A percentile compares a stretch with the other conserved stretches of the same genome.
Conservation (phyloP, 768 basidiomycete genomes). For the Thelephora ganbajun region DNA sequence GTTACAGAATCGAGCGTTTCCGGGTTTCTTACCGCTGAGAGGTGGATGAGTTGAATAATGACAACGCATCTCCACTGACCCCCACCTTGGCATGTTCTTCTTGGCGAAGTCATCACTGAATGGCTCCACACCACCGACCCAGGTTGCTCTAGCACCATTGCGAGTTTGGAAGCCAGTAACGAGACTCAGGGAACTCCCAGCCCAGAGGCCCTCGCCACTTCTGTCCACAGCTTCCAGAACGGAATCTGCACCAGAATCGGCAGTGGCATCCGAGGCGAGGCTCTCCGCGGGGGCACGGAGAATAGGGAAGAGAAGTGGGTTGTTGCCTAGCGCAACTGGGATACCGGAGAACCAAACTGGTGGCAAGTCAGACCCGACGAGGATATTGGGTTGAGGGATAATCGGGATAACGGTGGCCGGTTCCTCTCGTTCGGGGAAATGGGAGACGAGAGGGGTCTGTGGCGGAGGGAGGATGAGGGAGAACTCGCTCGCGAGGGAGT, state of each 20-base stretch:
- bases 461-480: conserved; percentile 80
- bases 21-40: conserved; percentile 43
- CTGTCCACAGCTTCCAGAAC: conserved; percentile 60
- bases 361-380: conserved; percentile 32
- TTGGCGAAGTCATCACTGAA: conserved; percentile 65
- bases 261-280: conserved; percentile 57
- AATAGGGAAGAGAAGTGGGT: conserved; percentile 74
- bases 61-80: conserved; percentile 9
- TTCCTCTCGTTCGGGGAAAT: conserved; percentile 67
- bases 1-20: conserved; percentile 59
- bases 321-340: conserved; percentile 49
- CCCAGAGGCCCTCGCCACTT: conserved; percentile 71
- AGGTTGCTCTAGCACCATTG: conserved; percentile 64
- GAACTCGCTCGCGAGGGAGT: conserved; percentile 81
- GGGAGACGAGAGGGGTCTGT: conserved; percentile 70
- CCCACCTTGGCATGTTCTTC: conserved; percentile 48
- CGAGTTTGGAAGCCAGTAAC: conserved; percentile 85
- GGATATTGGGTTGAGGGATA: conserved; percentile 25
- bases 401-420: conserved; percentile 55
- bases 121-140: conserved; percentile 68
- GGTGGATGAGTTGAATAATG: background rate
- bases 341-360: conserved; percentile 71
- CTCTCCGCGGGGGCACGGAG: conserved; percentile 63
- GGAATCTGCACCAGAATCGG: conserved; percentile 42
- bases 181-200: conserved; percentile 61